These are phyloP conservation scores for Solanum appendiculatum DNA, from an alignment of 257 asterid species.

Conservation along the genomic window DNA sequence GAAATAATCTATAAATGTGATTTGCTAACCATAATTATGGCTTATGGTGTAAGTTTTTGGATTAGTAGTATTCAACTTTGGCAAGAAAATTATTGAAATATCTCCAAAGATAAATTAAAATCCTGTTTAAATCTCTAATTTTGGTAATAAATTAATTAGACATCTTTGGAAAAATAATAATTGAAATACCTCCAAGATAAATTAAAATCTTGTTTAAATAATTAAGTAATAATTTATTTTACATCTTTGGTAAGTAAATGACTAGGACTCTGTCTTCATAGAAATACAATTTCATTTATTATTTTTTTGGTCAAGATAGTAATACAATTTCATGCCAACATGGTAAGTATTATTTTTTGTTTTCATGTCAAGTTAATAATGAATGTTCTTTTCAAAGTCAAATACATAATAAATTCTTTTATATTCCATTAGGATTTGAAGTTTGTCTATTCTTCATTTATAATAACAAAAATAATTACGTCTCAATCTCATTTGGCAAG, in stretches of 20 bases:
- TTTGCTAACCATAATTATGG: neutral
- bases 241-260: neutral
- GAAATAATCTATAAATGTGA: neutral
- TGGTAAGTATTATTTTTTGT: neutral
- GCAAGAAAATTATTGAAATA: neutral
- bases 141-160: neutral
- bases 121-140: neutral
- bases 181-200: neutral
- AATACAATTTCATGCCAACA: neutral
- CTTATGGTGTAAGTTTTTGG: neutral
- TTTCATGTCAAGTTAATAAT: neutral
- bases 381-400: neutral
- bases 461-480: neutral
- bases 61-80: neutral
- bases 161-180: neutral
- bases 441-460: neutral
- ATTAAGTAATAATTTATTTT: too few relatives aligned
- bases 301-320: too few relatives aligned
- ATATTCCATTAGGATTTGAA: neutral
- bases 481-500: neutral
- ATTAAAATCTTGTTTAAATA: neutral
- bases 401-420: neutral
- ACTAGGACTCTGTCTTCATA: neutral
- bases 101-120: neutral
- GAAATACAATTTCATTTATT: neutral